Evolutionary conservation across 2,329 filamentous ascomycete genomes (phyloP).

Genomic region (Ilyonectria sp.): DNA sequence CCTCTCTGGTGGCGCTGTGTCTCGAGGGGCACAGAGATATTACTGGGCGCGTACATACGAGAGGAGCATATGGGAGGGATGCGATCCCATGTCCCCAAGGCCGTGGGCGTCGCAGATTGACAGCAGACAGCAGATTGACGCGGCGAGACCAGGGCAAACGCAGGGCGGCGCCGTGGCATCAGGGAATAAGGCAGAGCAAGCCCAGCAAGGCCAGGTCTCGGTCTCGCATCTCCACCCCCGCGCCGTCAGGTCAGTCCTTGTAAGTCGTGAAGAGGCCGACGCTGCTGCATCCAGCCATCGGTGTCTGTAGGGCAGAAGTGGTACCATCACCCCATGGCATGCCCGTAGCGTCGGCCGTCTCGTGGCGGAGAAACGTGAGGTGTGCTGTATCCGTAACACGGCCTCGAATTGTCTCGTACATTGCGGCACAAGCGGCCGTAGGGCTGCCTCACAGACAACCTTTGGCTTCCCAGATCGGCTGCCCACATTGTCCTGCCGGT

Average conservation of each 20-base stretch:
- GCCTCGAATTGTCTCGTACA: neutral
- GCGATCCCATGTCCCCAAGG: neutral
- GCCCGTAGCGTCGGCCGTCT: neutral
- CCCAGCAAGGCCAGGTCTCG: constrained; percentile 17
- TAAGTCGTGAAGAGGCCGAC: neutral
- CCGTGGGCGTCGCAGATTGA: constrained; percentile 23
- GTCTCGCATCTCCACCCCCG: constrained; percentile 20
- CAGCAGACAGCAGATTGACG: constrained; percentile 21
- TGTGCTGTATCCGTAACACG: neutral
- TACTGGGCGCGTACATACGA: constrained; percentile 7
- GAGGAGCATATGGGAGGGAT: constrained; percentile 9
- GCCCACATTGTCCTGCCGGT: neutral
- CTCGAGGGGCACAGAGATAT: neutral
- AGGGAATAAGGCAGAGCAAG: neutral
- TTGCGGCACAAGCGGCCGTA: neutral
- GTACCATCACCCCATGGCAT: neutral
- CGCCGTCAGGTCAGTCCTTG: constrained; percentile 9
- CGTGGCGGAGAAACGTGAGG: neutral
- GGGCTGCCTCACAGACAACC: neutral
- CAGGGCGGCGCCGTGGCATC: neutral
- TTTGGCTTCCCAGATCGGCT: neutral
- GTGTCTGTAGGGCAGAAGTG: constrained; percentile 15
- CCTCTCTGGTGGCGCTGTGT: neutral
- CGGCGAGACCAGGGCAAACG: constrained; percentile 1
- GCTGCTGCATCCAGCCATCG: neutral